Evolutionary conservation across 164 flowering plant genomes (phyloP).

Genomic region (Tinospora cordifolia): DNA sequence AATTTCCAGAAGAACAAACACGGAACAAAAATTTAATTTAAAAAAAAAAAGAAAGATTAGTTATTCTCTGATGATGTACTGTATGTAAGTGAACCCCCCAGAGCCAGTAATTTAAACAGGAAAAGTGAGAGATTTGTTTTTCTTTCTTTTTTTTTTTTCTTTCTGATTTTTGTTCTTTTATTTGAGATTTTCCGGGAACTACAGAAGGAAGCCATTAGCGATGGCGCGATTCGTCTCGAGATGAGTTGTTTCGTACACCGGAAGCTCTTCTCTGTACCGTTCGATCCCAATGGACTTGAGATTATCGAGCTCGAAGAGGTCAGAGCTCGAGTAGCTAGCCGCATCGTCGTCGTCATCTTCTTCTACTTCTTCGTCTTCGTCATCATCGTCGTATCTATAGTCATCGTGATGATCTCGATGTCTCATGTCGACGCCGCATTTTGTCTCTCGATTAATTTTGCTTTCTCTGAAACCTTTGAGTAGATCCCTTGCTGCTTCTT

Average conservation of each 20-base stretch:
- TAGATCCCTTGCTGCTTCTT: conserved; percentile 43
- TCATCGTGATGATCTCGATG: conserved; percentile 16
- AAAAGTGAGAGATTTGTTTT: neutral
- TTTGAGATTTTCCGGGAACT: conserved; percentile 15
- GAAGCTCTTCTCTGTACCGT: conserved; percentile 68
- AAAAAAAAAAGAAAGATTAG: conserved; percentile 5
- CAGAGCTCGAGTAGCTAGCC: conserved; percentile 82
- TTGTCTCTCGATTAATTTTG: conserved; percentile 14
- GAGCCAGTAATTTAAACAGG: conserved; percentile 24
- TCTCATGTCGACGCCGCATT: conserved; percentile 21
- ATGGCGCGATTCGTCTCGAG: conserved; percentile 62
- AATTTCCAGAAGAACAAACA: neutral
- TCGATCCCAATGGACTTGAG: conserved; percentile 54
- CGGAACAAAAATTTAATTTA: too few relatives aligned
- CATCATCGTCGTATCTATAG: conserved; percentile 45
- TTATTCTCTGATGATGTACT: conserved; percentile 11
- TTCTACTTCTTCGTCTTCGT: conserved; percentile 53
- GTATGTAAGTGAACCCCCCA: conserved; percentile 37
- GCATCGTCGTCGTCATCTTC: conserved; percentile 67
- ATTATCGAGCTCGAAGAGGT: conserved; percentile 83
- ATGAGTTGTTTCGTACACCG: conserved; percentile 86
- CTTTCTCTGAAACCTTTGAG: conserved; percentile 27
- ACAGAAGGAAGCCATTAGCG: conserved; percentile 55
- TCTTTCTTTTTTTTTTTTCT: neutral
- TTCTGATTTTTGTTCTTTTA: too few relatives aligned